Percentiles rank a stretch among this genome's conserved stretches.
phyloP scores from a whole-genome alignment of 2,329 filamentous ascomycete genomes.

The Fusarium sacchari region DNA sequence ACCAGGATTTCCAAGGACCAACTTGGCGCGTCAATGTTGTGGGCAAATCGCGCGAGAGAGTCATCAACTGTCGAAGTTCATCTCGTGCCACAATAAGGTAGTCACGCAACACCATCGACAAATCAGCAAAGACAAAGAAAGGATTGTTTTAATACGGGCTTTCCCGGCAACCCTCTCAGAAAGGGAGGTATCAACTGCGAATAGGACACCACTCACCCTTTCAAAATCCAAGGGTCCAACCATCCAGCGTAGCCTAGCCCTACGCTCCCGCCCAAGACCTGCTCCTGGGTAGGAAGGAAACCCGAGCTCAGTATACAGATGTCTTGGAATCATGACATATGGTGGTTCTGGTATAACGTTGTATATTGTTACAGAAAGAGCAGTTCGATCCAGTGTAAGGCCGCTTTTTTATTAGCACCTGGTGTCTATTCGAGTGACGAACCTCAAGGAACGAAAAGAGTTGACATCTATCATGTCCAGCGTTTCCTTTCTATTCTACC shows the following conservation, averaged over 20 bases:
- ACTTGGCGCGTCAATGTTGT: neutral
- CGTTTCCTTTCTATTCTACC: neutral
- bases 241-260: conserved; percentile 12
- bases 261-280: neutral
- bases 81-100: neutral
- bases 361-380: neutral
- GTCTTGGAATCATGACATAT: neutral
- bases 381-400: neutral
- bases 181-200: neutral
- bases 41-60: neutral
- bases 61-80: neutral
- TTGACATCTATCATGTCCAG: neutral
- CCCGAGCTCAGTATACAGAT: neutral
- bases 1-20: neutral
- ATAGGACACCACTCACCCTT: neutral
- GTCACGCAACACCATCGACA: conserved; percentile 20
- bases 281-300: neutral
- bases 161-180: conserved; percentile 19
- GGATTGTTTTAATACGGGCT: neutral
- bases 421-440: neutral
- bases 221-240: conserved; percentile 29
- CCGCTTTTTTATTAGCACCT: neutral
- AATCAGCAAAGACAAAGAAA: neutral
- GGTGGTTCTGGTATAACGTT: neutral
- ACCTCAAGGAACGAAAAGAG: neutral